Base-by-base conservation (phyloP, 805 yeast genomes). In the Candida morakotiae region DNA sequence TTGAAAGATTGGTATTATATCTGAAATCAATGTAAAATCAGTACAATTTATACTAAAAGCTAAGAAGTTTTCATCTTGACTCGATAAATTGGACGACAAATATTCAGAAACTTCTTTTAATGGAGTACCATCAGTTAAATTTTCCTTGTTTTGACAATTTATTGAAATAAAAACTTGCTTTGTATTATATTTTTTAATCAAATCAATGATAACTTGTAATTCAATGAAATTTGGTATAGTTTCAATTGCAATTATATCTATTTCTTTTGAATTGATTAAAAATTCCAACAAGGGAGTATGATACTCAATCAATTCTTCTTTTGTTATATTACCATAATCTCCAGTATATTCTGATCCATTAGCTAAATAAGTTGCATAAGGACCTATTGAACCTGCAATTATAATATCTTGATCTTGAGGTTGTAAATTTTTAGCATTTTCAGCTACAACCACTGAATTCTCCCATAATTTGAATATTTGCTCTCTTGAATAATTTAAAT, bases 271-370 rank as follows among this genome's bases (percentile, higher is more conserved):
- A 3, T 55, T 46, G 6, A 62, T 41, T 24, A 75, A 58, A 24
- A 60, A 68, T 6, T 58, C 45, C 8, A 75, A 56, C 31, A 61
- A 43, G 7, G 70, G 72, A 4, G 45, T 34, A 52, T 83, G 87
- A 60, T 81, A 83, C 14, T 60, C 56, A 6, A 49, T 53, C 37
- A 84, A 48, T 31, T 63, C 64, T 11, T 58, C 60, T 8, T 55
- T 52, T 2, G 60, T 51, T 6, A 56, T 62, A 9, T 67, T 69
- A 10, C 41, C 46, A 53, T 83, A 84, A 35, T 78, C 68, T 1
- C 94, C 94, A 3, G 81, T 76, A 48, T 81, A 86, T 49, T 86
- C 95, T 0, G 82, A 69, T 0, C 88, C 87, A 44, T 77, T 69
- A 20, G 82, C 77, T 25, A 82, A 51, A 45, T 60, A 77, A 0